A percentile compares a stretch with the other conserved stretches of the same genome.
phyloP scores from a whole-genome alignment of 441 rosid genomes.

The Corymbia citriodora region DNA sequence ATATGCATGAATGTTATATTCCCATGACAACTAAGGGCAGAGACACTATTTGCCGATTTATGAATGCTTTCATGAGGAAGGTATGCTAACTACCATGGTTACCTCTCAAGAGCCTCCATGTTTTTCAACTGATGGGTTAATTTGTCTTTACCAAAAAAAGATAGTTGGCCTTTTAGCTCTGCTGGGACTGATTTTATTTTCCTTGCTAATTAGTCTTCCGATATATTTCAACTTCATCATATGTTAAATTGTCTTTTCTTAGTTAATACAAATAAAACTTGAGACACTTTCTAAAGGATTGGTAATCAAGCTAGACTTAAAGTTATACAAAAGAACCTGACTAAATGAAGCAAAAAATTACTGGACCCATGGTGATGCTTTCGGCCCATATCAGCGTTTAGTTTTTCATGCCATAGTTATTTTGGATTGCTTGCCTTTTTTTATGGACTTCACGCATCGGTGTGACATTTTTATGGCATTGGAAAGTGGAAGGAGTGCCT shows the following conservation, averaged over 20 bases:
- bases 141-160: too few species aligned
- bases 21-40: constrained; percentile 31
- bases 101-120: neutral
- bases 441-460: neutral
- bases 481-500: neutral
- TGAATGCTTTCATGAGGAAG: constrained; percentile 60
- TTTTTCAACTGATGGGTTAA: neutral
- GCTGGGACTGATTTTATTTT: too few species aligned
- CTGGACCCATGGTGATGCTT: neutral
- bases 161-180: neutral
- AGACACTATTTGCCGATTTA: constrained; percentile 34
- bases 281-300: neutral
- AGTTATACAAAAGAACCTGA: neutral
- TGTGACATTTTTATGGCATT: neutral
- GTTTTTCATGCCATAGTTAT: neutral
- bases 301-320: neutral
- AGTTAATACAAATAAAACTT: neutral
- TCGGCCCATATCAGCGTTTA: neutral
- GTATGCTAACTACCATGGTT: constrained; percentile 24
- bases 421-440: neutral
- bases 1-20: constrained; percentile 56
- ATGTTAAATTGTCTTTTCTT: neutral
- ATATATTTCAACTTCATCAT: neutral
- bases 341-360: neutral
- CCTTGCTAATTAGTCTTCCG: neutral